Evolutionary conservation across 2,329 filamentous ascomycete species (phyloP), one percentile per base, ranked within the genome.

Genomic region (Seiridium unicorne): DNA sequence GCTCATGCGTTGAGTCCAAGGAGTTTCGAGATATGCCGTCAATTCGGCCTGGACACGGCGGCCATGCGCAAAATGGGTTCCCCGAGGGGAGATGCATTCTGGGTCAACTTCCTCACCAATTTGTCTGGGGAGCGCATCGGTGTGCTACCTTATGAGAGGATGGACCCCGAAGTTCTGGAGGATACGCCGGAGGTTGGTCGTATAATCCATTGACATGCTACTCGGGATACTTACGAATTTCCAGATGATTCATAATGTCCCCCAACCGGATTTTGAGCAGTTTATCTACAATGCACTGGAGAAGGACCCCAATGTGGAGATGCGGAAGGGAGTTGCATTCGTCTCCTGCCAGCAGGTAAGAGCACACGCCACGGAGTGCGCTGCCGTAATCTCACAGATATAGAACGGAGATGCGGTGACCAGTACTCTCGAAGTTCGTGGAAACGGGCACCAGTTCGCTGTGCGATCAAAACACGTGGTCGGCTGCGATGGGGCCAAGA

Each of bases 211-310:
- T 13, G 18, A 34, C 5, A 13, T 11, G 38, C 18, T 42, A 18
- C 11, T 4, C 31, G 10, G 5, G 5, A 6, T 26, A 18, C 34
- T 7, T 36, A 55, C 48, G 40, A 7, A 44, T 10, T 10, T 26
- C 31, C 35, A 70, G 66, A 77, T 78, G 76, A 76, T 79, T 32
- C 75, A 77, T 49, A 79, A 78, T 59, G 74, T 79, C 5, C 73
- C 76, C 0, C 76, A 79, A 46, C 76, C 76, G 6, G 68, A 64
- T 1, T 76, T 77, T 60, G 77, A 79, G 51, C 64, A 75, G n/a
- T 63, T 73, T 11, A 60, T 78, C 2, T 66, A 70, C 3, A 57
- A 64, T 4, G 55, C 63, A 11, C 49, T 78, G 5, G 47, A 55
- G 8, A 59, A 64, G 32, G 68, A 71, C 35, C 38, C 53, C 3